Conservation (phyloP, 2,329 filamentous ascomycete species). For the Verticillium nonalfalfae region DNA sequence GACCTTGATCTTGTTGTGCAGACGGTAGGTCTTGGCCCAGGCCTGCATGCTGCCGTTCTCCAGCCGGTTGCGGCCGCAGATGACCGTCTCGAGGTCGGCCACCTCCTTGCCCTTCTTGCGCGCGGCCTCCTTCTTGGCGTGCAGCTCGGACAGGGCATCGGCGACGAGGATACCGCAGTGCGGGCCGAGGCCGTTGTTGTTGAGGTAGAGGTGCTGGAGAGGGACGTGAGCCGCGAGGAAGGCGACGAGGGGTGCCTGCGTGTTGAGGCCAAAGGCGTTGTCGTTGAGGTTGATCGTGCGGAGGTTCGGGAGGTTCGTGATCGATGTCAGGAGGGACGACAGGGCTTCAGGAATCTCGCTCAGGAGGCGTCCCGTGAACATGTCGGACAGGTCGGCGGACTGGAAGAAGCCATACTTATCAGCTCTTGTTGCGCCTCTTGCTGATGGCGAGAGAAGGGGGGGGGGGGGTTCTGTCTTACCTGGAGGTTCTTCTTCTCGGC, state of each 20-base stretch:
- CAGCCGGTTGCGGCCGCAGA: slow-evolving; percentile 91
- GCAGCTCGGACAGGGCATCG: slow-evolving; percentile 76
- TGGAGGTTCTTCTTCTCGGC: slow-evolving; percentile 77
- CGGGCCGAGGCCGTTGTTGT: slow-evolving; percentile 96
- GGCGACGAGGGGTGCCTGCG: slow-evolving; percentile 82
- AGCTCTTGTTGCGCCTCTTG: neutral
- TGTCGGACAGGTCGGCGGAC: slow-evolving; percentile 88
- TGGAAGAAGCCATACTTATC: slow-evolving; percentile 18
- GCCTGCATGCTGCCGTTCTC: slow-evolving; percentile 96
- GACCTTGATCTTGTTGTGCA: slow-evolving; percentile 74
- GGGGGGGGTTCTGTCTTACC: slow-evolving; percentile 36
- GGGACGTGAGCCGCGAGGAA: slow-evolving; percentile 87
- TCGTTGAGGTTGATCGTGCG: slow-evolving; percentile 94
- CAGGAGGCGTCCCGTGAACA: slow-evolving; percentile 91
- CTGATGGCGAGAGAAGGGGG: neutral
- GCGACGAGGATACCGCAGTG: slow-evolving; percentile 85
- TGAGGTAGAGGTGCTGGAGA: slow-evolving; percentile 88
- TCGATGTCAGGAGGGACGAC: slow-evolving; percentile 74
- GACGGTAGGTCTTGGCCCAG: slow-evolving; percentile 82
- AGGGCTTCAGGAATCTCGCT: slow-evolving; percentile 91
- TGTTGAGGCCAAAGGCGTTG: slow-evolving; percentile 96
- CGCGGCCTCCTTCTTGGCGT: slow-evolving; percentile 76
- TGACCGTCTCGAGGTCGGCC: slow-evolving; percentile 86
- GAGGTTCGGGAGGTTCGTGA: slow-evolving; percentile 79
- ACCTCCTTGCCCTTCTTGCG: slow-evolving; percentile 65